phyloP scores from a whole-genome alignment of 768 basidiomycete genomes.

The Phylloporus sp. region DNA sequence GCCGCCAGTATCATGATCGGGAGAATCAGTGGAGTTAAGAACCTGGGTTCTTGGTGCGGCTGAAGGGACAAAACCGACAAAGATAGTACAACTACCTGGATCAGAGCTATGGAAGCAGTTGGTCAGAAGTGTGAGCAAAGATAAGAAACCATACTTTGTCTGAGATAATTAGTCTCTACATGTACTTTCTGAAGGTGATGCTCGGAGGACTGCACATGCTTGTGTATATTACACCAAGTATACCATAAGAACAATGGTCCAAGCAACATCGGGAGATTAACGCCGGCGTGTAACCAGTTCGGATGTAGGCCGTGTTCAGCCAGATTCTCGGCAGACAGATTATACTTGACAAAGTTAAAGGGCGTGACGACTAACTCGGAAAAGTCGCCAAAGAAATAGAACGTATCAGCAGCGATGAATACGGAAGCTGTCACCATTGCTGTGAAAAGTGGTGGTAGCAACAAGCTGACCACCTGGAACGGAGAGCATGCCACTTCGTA shows the following conservation, averaged over 20 bases:
- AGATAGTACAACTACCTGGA: slow-evolving; percentile 28
- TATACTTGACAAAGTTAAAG: slow-evolving; percentile 36
- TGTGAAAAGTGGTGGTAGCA: slow-evolving; percentile 22
- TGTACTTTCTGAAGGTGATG: slow-evolving; percentile 2
- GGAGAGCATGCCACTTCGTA: slow-evolving; percentile 10
- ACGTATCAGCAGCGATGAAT: slow-evolving; percentile 28
- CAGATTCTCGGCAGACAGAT: slow-evolving; percentile 33
- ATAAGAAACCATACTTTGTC: slow-evolving; percentile 12
- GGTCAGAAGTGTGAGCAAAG: neutral
- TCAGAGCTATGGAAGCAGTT: slow-evolving; percentile 21
- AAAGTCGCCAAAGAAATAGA: slow-evolving; percentile 29
- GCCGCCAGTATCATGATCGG: slow-evolving; percentile 29
- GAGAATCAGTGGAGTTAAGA: slow-evolving; percentile 33
- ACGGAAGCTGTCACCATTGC: slow-evolving; percentile 10
- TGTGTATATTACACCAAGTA: slow-evolving; percentile 9
- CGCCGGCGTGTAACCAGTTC: slow-evolving; percentile 35
- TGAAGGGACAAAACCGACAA: slow-evolving; percentile 30
- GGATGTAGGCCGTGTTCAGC: slow-evolving; percentile 38
- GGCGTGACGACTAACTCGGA: slow-evolving; percentile 29
- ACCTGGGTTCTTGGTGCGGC: slow-evolving; percentile 39
- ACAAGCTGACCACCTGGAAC: neutral
- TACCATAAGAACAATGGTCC: slow-evolving; percentile 32
- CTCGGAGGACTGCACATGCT: neutral
- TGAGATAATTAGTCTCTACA: slow-evolving; percentile 12
- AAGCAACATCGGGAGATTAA: slow-evolving; percentile 38